Percentiles rank a stretch among this genome's conserved stretches.
Conservation (phyloP, 208 protist species). For the Endotrypanum monterogeii region DNA sequence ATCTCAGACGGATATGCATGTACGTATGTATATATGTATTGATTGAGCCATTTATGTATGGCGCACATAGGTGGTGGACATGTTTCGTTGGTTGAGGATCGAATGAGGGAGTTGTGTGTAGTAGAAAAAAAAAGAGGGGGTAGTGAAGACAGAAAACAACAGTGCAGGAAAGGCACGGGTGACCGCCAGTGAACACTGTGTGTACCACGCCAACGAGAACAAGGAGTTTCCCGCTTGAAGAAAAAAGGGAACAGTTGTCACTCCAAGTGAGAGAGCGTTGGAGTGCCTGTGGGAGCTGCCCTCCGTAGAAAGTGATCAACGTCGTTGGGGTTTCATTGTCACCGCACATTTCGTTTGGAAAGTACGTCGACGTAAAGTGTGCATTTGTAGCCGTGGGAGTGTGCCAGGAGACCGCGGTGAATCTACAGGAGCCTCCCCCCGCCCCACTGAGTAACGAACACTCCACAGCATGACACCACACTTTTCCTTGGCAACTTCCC, state of each 20-base stretch:
- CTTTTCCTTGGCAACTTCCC: too few species aligned
- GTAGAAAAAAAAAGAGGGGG: not conserved
- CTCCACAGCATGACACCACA: not conserved
- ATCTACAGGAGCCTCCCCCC: not conserved
- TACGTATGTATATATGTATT: not conserved
- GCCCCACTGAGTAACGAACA: not conserved
- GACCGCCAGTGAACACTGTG: not conserved
- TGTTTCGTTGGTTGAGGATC: not conserved
- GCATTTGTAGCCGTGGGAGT: not conserved
- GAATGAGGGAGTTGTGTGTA: not conserved
- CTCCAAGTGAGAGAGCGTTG: not conserved
- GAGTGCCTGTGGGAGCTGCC: too few species aligned
- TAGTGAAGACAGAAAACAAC: not conserved
- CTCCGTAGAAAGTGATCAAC: not conserved
- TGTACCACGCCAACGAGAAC: not conserved
- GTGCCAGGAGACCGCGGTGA: not conserved
- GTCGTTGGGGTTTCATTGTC: not conserved
- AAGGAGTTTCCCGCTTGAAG: not conserved
- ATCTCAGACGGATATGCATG: not conserved
- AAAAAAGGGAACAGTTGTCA: not conserved
- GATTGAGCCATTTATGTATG: not conserved
- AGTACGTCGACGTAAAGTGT: not conserved
- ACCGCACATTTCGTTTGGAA: not conserved
- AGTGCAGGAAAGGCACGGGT: not conserved
- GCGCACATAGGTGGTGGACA: too few species aligned